Percentiles rank a stretch among this genome's conserved stretches.
Conservation (phyloP, 2,329 filamentous ascomycete genomes). For the Cercospora janseana region DNA sequence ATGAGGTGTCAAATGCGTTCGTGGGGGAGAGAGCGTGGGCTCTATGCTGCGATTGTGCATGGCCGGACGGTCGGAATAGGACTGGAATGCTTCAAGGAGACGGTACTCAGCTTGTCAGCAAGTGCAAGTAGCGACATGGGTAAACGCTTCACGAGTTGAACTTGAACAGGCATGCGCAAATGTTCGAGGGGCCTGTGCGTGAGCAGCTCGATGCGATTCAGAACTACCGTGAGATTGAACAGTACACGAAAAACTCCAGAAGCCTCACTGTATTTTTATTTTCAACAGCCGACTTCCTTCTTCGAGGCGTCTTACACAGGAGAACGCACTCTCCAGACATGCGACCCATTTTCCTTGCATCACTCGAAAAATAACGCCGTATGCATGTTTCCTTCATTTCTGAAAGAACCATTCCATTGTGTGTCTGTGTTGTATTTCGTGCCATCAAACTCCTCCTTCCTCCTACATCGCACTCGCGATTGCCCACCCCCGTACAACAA, state of each 20-base stretch:
- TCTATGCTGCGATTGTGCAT: background rate
- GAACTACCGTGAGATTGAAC: slow-evolving; percentile 20
- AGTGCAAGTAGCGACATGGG: no score
- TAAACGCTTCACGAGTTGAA: no score
- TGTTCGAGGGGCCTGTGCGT: no score
- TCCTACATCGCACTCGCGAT: no score
- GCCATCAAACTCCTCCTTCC: no score
- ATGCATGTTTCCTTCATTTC: slow-evolving; percentile 5
- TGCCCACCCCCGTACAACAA: background rate
- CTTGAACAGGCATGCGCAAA: no score
- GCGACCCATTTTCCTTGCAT: slow-evolving; percentile 8
- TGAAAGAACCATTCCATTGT: no score
- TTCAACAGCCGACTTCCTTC: slow-evolving; percentile 20
- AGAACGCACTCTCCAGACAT: slow-evolving; percentile 26
- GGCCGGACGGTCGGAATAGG: background rate
- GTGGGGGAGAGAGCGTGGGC: background rate
- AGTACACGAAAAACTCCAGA: slow-evolving; percentile 18
- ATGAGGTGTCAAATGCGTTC: background rate
- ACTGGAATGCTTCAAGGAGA: no score
- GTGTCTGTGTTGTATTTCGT: no score
- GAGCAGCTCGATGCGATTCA: slow-evolving; percentile 23
- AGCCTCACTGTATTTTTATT: slow-evolving; percentile 18
- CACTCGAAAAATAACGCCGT: slow-evolving; percentile 17
- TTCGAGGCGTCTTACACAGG: slow-evolving; percentile 26
- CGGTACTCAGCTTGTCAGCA: no score